A percentile compares a stretch with the other conserved stretches of the same genome.
Conservation (phyloP, 192 early-diverging fungal species). For the Linnemannia schmuckeri region DNA sequence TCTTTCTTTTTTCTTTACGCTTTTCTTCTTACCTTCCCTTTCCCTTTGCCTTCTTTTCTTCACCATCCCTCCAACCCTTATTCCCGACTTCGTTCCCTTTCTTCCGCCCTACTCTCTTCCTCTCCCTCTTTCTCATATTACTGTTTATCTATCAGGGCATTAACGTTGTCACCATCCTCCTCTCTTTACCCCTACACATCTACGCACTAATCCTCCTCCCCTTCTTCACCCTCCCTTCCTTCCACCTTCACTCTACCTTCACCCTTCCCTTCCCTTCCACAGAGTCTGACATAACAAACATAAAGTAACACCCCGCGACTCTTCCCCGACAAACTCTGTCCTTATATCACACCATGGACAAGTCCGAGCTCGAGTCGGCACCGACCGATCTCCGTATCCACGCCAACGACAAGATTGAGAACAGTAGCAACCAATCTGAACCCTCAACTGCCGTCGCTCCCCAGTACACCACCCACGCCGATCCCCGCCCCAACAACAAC, state of each 20-base stretch:
- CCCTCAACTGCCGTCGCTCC: slow-evolving; percentile 9
- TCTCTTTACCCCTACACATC: background rate
- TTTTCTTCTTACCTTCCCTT: slow-evolving; percentile 10
- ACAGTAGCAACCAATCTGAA: slow-evolving; percentile 12
- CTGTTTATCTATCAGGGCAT: too few species aligned
- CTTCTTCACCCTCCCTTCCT: background rate
- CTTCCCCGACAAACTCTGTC: background rate
- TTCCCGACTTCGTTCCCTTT: background rate
- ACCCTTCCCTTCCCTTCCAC: background rate
- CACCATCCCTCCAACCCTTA: background rate
- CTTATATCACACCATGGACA: slow-evolving; percentile 24
- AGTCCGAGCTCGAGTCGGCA: slow-evolving; percentile 14
- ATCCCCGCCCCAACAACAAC: slow-evolving; percentile 50
- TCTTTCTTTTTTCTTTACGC: background rate
- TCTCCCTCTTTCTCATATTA: background rate
- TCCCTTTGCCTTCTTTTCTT: slow-evolving; percentile 8
- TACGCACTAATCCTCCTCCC: background rate
- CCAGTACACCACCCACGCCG: slow-evolving; percentile 21
- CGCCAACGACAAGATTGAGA: slow-evolving; percentile 5
- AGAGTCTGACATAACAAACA: background rate
- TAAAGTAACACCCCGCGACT: background rate
- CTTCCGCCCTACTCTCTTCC: background rate
- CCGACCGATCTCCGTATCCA: background rate
- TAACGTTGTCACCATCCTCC: background rate
- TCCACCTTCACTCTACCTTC: background rate